A percentile compares a stretch with the other conserved stretches of the same genome.
Evolutionary conservation across 2,329 filamentous ascomycete species (phyloP).

Genomic region (Pezicula carpinea): DNA sequence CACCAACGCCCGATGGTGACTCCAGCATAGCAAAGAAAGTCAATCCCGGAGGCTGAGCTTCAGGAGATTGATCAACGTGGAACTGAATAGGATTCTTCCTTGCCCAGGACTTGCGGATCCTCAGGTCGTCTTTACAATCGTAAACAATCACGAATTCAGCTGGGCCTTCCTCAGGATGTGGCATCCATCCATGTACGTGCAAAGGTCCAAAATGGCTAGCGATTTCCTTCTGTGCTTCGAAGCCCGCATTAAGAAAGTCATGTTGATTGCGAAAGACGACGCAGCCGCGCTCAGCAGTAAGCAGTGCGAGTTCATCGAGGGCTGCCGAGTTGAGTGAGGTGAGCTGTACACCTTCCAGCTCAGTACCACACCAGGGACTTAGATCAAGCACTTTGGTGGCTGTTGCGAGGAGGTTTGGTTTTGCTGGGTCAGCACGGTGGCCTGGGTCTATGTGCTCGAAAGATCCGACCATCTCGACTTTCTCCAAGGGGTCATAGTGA

Average conservation of each 20-base stretch:
- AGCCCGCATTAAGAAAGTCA: constrained; percentile 56
- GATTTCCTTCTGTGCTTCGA: constrained; percentile 61
- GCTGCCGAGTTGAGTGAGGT: constrained; percentile 38
- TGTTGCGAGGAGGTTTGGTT: constrained; percentile 65
- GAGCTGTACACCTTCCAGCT: constrained; percentile 34
- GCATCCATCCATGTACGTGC: constrained; percentile 56
- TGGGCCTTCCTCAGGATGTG: constrained; percentile 37
- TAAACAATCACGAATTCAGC: constrained; percentile 43
- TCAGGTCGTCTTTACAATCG: constrained; percentile 39
- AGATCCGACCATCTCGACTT: constrained; percentile 25
- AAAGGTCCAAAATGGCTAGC: constrained; percentile 72
- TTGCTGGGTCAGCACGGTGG: constrained; percentile 64
- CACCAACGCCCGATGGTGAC: constrained; percentile 63
- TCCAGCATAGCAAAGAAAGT: constrained; percentile 84
- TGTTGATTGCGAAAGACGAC: constrained; percentile 68
- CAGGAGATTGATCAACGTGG: constrained; percentile 84
- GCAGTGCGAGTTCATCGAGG: constrained; percentile 42
- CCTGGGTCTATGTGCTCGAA: constrained; percentile 72
- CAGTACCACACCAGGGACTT: constrained; percentile 30
- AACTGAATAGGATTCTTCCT: constrained; percentile 68
- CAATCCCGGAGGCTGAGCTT: constrained; percentile 78
- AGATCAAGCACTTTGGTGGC: constrained; percentile 31
- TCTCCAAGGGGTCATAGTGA: constrained; percentile 23
- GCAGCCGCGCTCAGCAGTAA: constrained; percentile 42
- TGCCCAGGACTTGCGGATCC: constrained; percentile 29